These are phyloP conservation scores for Apophysomyces ossiformis DNA, from an alignment of 371 early-diverging fungal species.

Conservation along the genomic window DNA sequence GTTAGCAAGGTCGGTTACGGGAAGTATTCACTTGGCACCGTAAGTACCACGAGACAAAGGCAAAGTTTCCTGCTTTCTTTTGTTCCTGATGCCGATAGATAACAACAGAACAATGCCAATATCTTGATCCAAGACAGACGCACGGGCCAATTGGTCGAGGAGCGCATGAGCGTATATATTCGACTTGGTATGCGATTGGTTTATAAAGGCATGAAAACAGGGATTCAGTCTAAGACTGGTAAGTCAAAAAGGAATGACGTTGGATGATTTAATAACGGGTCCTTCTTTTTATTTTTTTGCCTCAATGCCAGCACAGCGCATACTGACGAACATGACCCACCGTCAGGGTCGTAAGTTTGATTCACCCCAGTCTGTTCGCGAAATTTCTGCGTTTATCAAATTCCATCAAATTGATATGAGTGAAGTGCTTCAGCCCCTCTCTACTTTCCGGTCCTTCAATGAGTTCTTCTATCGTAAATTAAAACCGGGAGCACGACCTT, in stretches of 20 bases:
- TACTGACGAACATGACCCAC: constrained; percentile 66
- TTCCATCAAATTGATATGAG: constrained; percentile 72
- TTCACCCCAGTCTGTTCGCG: constrained; percentile 66
- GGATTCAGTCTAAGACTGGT: constrained; percentile 50
- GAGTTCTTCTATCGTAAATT: constrained; percentile 89
- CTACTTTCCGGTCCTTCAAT: constrained; percentile 79
- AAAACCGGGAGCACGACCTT: constrained; percentile 70
- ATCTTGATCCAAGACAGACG: constrained; percentile 79
- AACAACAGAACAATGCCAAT: constrained; percentile 66
- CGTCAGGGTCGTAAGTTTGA: constrained; percentile 84
- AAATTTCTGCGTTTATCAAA: constrained; percentile 78
- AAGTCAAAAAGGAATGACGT: constrained; percentile 13
- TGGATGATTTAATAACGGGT: constrained; percentile 10
- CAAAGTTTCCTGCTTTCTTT: too few relatives aligned
- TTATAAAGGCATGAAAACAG: constrained; percentile 63
- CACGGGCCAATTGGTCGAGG: constrained; percentile 79
- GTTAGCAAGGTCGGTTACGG: constrained; percentile 80
- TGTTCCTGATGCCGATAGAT: not conserved
- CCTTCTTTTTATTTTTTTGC: too few relatives aligned
- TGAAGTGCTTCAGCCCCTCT: constrained; percentile 69
- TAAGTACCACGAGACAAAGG: constrained; percentile 28
- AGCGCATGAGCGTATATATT: constrained; percentile 84
- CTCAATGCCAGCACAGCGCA: constrained; percentile 41
- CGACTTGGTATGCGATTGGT: constrained; percentile 84
- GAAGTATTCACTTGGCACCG: constrained; percentile 69